Evolutionary conservation across 345 rosid genomes (phyloP).

Genomic region (Salix viminalis): DNA sequence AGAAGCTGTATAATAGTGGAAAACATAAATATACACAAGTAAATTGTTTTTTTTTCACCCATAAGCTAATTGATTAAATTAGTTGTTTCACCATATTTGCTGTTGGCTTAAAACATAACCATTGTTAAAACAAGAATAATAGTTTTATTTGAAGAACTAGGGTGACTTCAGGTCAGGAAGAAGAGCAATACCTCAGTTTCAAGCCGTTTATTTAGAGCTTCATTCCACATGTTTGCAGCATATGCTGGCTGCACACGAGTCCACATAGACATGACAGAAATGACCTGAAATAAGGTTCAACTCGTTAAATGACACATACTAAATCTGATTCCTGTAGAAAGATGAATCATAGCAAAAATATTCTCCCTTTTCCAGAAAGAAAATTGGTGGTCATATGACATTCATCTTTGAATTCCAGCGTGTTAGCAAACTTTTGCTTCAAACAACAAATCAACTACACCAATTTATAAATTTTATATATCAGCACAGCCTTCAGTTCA

Average conservation of each 20-base stretch:
- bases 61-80: not conserved
- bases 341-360: not conserved
- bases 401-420: not conserved
- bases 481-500: too few relatives aligned
- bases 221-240: conserved; percentile 99
- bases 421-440: not conserved
- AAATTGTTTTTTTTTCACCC: not conserved
- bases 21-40: not conserved
- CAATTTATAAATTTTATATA: too few relatives aligned
- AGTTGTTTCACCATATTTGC: not conserved
- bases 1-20: not conserved
- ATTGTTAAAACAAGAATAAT: too few relatives aligned
- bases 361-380: not conserved
- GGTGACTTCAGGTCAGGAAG: not conserved
- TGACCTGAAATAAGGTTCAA: conserved; percentile 48
- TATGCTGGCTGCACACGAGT: conserved; percentile 91
- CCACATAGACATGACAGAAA: conserved; percentile 99
- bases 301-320: too few relatives aligned
- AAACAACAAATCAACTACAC: not conserved
- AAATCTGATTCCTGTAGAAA: too few relatives aligned
- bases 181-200: conserved; percentile 70
- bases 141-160: not conserved
- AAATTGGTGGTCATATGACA: not conserved
- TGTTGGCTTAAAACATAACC: not conserved
- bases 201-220: conserved; percentile 89